Base-by-base conservation (phyloP, 148 eudicot species). In the Suaeda aralocaspica region DNA sequence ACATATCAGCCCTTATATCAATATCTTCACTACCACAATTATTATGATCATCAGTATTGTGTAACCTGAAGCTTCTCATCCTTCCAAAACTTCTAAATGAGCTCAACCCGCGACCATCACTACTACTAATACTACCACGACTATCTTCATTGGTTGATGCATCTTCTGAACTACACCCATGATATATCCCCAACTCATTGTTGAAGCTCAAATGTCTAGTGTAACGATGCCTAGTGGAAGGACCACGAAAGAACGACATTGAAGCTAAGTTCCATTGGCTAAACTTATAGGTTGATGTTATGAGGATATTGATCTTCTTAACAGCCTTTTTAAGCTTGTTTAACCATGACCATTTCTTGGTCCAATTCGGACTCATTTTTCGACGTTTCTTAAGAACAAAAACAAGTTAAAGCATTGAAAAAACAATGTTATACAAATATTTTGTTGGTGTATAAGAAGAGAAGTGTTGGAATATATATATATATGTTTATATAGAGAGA, bases 1-100 rank as follows among this genome's bases (percentile, higher is more conserved):
- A 91, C 58, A 77, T 58, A 45, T 91, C 94, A 1, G 97, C 94
- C 68, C 81, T 88, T 41, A 65, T 73, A 67, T 91, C 92, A 55
- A 88, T 66, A 77, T 91, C 89, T 33, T 87, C 89, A 63, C 10
- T 8, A 24, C 13, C 7, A 55, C 29, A 50, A 42, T 21, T 4
- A 75, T 76, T 30, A 22, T 33, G 16, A 22, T 30, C 28, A 42
- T 21, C 6, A 75, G 70, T 34, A 22, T 33, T 24, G 33, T 30
- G 22, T 26, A 25, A 24, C 34, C 59, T 25, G 64, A 46, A 46
- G 60, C 48, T 68, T 19, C 34, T 73, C 58, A 68, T 48, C 65
- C 74, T 78, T 36, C 45, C 25, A 45, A 73, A 78, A 44, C 81
- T 78, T 58, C 80, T 72, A 19, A 69, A 68, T 45, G 77, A 68